Evolutionary conservation across 2,329 filamentous ascomycete genomes (phyloP), one percentile per base, ranked within the genome.

Genomic region (Colletotrichum neosansevieriae): DNA sequence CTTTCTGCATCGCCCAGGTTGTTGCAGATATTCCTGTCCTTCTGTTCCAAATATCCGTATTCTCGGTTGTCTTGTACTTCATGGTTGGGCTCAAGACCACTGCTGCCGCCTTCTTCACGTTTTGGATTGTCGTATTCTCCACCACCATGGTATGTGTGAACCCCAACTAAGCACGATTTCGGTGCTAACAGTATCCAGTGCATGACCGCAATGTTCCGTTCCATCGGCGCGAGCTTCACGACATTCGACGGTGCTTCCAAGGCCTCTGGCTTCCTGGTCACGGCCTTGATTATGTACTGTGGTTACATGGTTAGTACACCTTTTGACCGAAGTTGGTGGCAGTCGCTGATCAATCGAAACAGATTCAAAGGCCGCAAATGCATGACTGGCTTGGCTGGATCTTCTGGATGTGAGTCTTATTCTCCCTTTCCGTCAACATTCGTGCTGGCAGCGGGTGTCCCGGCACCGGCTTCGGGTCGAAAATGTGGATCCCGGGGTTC

Each of bases 371-470:
- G 24, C 83, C 83, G 21, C 80, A 87, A 68, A 90, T 91, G 88
- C 86, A 88, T 45, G 84, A 85, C 0, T 91, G 88, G 87, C 85
- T 91, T 24, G 78, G 81, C 3, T 91, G 89, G 89, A 75, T 91
- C 3, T 89, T 84, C 69, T 90, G 88, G 36, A 38, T 38, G 57
- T 58, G 34, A 45, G 38, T 45, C 4, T 13, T 2, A 4, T 4
- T 29, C 19, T 13, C 24, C 12, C 24, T 32, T 32, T n/a, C 47
- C 12, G 17, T 49, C 29, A 29, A 7, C 29, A 29, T 7, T 29
- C 29, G 29, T 29, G 6, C 29, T 2, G 29, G 29, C 29, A 29
- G 29, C 29, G 29, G 6, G 6, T 9, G 29, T 7, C 29, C 29
- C 29, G 7, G 29, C 29, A 29, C 29, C 29, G 6, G 6, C 29